phyloP scores from a whole-genome alignment of 1,139 yeast genomes.

The Geotrichum fermentans region DNA sequence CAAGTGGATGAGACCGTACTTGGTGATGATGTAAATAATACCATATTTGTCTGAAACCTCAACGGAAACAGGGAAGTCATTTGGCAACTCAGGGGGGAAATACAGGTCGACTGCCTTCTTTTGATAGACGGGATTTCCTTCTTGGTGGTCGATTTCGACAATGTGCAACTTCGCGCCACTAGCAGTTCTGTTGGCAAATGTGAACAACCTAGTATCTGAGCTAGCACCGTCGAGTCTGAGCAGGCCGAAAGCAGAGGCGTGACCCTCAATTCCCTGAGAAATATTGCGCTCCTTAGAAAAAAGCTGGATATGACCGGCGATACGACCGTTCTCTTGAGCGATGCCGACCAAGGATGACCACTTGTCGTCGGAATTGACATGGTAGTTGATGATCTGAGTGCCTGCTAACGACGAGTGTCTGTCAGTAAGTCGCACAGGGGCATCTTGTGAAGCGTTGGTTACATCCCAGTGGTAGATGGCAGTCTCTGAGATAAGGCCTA shows the following conservation, averaged over 20 bases:
- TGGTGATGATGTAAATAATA: conserved; percentile 81
- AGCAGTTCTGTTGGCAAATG: conserved; percentile 79
- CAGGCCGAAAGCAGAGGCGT: conserved; percentile 84
- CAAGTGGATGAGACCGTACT: conserved; percentile 92
- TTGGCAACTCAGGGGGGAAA: conserved; percentile 94
- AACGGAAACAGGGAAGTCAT: conserved; percentile 93
- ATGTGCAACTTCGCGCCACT: conserved; percentile 84
- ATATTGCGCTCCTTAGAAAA: conserved; percentile 83
- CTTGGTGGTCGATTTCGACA: conserved; percentile 93
- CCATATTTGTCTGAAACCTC: conserved; percentile 86
- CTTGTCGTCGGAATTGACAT: conserved; percentile 70
- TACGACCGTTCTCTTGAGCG: conserved; percentile 89
- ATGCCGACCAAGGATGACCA: conserved; percentile 97
- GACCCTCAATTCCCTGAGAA: conserved; percentile 97
- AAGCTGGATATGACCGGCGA: conserved; percentile 94
- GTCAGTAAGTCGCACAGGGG: conserved; percentile 74
- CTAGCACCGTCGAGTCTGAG: conserved; percentile 69
- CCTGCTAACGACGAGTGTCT: conserved; percentile 77
- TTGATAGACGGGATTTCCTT: conserved; percentile 74
- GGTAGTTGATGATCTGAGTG: conserved; percentile 87
- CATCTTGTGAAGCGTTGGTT: conserved; percentile 64
- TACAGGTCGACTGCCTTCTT: conserved; percentile 90
- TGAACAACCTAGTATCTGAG: conserved; percentile 77
- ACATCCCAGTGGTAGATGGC: conserved; percentile 77
- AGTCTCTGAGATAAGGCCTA: conserved; percentile 81